Evolutionary conservation across 2,329 filamentous ascomycete genomes (phyloP).

Genomic region (Colletotrichum lupini): DNA sequence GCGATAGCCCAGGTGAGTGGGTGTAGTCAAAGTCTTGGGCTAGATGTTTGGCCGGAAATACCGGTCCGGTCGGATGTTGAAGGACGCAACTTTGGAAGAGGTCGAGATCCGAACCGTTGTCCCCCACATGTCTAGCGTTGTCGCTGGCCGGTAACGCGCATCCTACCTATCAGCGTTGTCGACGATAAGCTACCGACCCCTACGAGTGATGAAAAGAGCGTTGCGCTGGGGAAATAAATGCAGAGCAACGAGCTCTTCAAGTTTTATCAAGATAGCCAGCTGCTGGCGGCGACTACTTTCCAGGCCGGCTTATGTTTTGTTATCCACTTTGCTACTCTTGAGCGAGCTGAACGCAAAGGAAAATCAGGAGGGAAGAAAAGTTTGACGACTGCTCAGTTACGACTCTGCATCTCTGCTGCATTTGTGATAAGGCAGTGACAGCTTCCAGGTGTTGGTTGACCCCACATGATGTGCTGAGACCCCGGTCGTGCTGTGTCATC

Average conservation of each 20-base stretch:
- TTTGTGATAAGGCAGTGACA: not conserved
- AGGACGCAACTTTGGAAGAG: not conserved
- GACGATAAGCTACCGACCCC: not conserved
- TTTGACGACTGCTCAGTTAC: not conserved
- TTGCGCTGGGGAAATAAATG: not conserved
- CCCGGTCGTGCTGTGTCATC: slow-evolving; percentile 18
- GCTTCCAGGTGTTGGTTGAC: not conserved
- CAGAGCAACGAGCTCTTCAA: not conserved
- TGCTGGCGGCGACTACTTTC: not conserved
- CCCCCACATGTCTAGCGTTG: not conserved
- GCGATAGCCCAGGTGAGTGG: too few relatives aligned
- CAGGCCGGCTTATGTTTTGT: too few relatives aligned
- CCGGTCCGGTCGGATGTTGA: not conserved
- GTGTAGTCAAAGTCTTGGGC: not conserved
- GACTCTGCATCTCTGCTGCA: not conserved
- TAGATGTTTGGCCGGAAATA: not conserved
- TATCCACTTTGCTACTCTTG: not conserved
- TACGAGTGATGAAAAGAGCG: not conserved
- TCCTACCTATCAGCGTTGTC: slow-evolving; percentile 3
- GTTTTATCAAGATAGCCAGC: not conserved
- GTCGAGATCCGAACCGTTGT: not conserved
- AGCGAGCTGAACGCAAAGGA: not conserved
- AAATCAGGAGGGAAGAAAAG: not conserved
- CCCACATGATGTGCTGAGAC: not conserved
- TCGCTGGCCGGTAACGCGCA: not conserved